phyloP scores from a whole-genome alignment of 2,329 filamentous ascomycete species.

The Aspergillus tubingensis region DNA sequence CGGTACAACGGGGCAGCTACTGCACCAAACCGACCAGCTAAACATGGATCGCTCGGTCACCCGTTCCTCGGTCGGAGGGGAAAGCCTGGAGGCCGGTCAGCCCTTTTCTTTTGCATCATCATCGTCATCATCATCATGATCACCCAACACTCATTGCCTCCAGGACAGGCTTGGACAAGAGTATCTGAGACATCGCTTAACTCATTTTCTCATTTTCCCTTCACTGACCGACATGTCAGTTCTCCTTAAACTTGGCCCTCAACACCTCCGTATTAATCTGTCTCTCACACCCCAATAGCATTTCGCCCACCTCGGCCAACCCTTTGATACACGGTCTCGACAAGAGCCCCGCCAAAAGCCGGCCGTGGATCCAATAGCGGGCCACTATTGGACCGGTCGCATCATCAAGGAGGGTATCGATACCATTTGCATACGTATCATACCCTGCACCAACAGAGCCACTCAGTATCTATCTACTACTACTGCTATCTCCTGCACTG shows the following conservation, averaged over 20 bases:
- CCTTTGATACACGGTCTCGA: constrained; percentile 6
- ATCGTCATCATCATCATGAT: constrained; percentile 11
- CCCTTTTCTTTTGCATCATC: constrained; percentile 19
- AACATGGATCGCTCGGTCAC: constrained; percentile 11
- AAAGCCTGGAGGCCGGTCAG: constrained; percentile 1
- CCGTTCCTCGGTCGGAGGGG: constrained; percentile 16
- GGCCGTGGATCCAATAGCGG: constrained; percentile 6
- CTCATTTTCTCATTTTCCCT: too few relatives aligned
- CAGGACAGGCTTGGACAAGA: neutral
- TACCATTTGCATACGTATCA: constrained; percentile 11
- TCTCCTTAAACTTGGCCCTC: neutral
- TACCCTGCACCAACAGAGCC: neutral
- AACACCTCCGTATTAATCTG: constrained; percentile 10
- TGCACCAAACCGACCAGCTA: constrained; percentile 8
- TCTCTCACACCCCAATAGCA: constrained; percentile 12
- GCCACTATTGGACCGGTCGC: constrained; percentile 12
- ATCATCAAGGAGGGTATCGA: constrained; percentile 8
- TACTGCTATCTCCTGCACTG: neutral
- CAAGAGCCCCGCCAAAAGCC: constrained; percentile 10
- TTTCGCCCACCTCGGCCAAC: constrained; percentile 1
- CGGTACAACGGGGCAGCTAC: constrained; percentile 4
- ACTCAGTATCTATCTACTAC: neutral
- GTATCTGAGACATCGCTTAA: neutral
- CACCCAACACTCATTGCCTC: neutral
- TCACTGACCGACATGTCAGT: neutral